Percentiles rank a stretch among this genome's conserved stretches.
These are phyloP conservation scores for Diplosphaera chodatii DNA, from an alignment of 139 green algal genomes.

Conservation along the genomic window DNA sequence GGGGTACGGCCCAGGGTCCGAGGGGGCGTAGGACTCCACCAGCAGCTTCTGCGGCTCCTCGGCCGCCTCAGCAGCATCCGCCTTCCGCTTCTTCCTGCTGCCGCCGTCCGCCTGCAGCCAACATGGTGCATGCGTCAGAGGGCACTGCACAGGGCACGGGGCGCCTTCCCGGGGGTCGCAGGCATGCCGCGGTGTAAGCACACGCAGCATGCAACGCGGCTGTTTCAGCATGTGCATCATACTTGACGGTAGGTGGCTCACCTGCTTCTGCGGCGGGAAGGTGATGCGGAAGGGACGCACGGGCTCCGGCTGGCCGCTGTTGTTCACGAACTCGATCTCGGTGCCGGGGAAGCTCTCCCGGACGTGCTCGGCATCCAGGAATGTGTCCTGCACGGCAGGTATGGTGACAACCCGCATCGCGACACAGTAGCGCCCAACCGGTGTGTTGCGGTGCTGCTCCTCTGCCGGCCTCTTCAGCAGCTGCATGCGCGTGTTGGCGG, in stretches of 20 bases:
- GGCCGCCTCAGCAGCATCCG: conserved; percentile 1
- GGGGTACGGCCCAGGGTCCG: conserved; percentile 84
- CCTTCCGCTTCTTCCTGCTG: conserved; percentile 29
- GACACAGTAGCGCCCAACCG: too few species aligned
- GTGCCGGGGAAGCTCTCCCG: conserved; percentile 75
- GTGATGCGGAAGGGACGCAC: conserved; percentile 80
- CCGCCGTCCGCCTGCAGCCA: not conserved
- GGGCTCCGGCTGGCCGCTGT: conserved; percentile 5
- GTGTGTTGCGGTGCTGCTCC: too few species aligned
- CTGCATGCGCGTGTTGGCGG: too few species aligned
- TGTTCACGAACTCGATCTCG: conserved; percentile 43
- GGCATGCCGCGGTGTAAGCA: too few species aligned
- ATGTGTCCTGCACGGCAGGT: conserved; percentile 80
- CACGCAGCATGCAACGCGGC: too few species aligned
- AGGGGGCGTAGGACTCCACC: conserved; percentile 71
- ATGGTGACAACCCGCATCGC: not conserved
- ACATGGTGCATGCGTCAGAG: not conserved
- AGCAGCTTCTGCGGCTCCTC: conserved; percentile 30
- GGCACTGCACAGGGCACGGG: too few species aligned
- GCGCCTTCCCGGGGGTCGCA: too few species aligned
- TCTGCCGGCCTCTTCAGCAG: too few species aligned
- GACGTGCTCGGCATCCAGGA: conserved; percentile 86
- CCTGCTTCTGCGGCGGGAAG: conserved; percentile 44
- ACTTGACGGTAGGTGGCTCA: too few species aligned
- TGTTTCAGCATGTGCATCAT: too few species aligned